phyloP scores from a whole-genome alignment of 116 monocot genomes.

The Cymodocea nodosa region DNA sequence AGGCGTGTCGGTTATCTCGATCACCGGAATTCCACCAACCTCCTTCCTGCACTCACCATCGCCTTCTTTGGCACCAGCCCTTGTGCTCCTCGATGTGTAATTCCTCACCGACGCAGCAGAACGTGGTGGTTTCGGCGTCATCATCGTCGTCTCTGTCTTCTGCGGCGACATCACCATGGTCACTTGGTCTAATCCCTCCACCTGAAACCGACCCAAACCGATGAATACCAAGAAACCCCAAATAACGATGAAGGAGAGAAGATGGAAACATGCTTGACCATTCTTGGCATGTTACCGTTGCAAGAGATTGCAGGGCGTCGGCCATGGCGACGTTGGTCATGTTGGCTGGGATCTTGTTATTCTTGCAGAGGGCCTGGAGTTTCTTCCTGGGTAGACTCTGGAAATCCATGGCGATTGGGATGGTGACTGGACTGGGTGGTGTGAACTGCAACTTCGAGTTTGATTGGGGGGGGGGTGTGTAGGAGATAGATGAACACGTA shows the following conservation, averaged over 20 bases:
- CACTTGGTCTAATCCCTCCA: conserved; percentile 1
- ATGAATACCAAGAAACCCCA: background rate
- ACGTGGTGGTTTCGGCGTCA: background rate
- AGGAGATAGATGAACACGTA: background rate
- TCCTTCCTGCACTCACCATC: background rate
- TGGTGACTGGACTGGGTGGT: background rate
- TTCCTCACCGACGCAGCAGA: background rate
- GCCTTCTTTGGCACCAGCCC: background rate
- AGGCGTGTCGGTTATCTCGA: conserved; percentile 1
- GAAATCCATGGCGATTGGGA: conserved; percentile 45
- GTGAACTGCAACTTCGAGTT: background rate
- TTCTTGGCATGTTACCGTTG: conserved; percentile 11
- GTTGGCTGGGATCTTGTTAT: conserved; percentile 73
- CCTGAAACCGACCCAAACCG: conserved; percentile 1
- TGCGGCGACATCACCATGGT: background rate
- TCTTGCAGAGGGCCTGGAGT: conserved; percentile 86
- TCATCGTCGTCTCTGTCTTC: background rate
- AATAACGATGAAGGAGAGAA: background rate
- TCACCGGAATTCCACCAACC: conserved; percentile 1
- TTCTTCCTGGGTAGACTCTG: conserved; percentile 45
- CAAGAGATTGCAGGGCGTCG: conserved; percentile 52
- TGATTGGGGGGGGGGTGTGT: conserved; percentile 6
- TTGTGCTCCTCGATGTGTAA: background rate
- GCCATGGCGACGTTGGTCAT: conserved; percentile 88
- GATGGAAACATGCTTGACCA: background rate